phyloP scores from a whole-genome alignment of 352 stramenopile species.

The Salisapilia sapeloensis region DNA sequence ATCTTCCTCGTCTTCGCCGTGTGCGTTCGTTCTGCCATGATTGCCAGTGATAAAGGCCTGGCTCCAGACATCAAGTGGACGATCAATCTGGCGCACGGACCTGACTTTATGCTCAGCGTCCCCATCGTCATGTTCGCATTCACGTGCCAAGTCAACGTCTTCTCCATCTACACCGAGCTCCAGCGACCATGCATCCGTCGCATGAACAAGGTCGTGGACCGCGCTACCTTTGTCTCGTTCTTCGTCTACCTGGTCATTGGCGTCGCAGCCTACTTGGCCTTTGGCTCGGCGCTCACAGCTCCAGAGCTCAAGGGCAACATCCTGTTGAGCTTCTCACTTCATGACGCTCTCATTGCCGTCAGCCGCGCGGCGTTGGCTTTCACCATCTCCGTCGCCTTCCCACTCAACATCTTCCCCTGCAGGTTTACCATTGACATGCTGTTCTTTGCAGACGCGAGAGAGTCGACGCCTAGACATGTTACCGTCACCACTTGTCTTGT shows the following conservation, averaged over 20 bases:
- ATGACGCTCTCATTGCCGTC: slow-evolving; percentile 63
- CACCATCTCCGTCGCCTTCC: slow-evolving; percentile 67
- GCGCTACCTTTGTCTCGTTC: slow-evolving; percentile 55
- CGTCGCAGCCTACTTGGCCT: slow-evolving; percentile 63
- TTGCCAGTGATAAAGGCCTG: slow-evolving; percentile 27
- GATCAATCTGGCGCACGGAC: slow-evolving; percentile 44
- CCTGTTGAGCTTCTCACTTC: slow-evolving; percentile 55
- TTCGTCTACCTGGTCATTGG: slow-evolving; percentile 63
- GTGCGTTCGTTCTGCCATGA: slow-evolving; percentile 61
- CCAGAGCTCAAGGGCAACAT: slow-evolving; percentile 74
- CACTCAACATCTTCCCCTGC: slow-evolving; percentile 78
- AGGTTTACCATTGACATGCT: slow-evolving; percentile 81
- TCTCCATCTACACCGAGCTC: slow-evolving; percentile 81
- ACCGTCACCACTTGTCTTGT: slow-evolving; percentile 44
- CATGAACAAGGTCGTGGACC: slow-evolving; percentile 81
- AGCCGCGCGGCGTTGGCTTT: slow-evolving; percentile 75
- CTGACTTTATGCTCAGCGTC: slow-evolving; percentile 75
- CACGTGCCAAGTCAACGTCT: slow-evolving; percentile 80
- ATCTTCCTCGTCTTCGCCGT: slow-evolving; percentile 74
- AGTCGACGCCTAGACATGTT: slow-evolving; percentile 48
- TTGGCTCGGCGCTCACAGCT: slow-evolving; percentile 38
- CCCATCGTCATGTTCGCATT: slow-evolving; percentile 83
- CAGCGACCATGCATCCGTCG: slow-evolving; percentile 71
- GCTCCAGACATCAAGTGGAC: slow-evolving; percentile 51
- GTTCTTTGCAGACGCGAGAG: slow-evolving; percentile 65